Evolutionary conservation across 2,329 filamentous ascomycete genomes (phyloP).

Genomic region (Emergomyces pasteurianus): DNA sequence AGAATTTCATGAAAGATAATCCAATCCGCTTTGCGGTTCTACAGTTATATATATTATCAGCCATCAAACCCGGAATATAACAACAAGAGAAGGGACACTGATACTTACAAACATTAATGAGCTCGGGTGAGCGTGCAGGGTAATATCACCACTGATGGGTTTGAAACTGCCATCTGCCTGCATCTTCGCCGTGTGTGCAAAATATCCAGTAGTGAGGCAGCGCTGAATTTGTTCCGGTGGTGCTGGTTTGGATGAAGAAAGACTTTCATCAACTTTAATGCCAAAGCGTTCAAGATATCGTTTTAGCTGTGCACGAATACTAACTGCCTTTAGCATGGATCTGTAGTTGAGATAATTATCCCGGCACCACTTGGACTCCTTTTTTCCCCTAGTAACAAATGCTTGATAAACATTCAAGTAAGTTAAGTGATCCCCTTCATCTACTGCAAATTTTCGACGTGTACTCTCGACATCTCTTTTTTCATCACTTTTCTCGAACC

Average conservation of each 20-base stretch:
- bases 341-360: conserved; percentile 83
- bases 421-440: conserved; percentile 89
- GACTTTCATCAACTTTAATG: conserved; percentile 54
- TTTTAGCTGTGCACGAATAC: conserved; percentile 73
- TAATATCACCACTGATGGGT: conserved; percentile 67
- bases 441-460: conserved; percentile 71
- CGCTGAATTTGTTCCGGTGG: conserved; percentile 62
- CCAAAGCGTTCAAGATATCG: conserved; percentile 79
- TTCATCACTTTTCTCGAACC: conserved; percentile 61
- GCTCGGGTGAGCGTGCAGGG: conserved; percentile 78
- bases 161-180: conserved; percentile 82
- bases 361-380: conserved; percentile 75
- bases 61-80: neutral
- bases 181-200: conserved; percentile 88
- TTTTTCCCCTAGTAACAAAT: conserved; percentile 71
- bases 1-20: conserved; percentile 90
- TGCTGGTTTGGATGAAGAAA: conserved; percentile 18
- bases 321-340: conserved; percentile 67
- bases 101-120: conserved; percentile 69
- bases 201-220: conserved; percentile 82
- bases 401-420: conserved; percentile 87
- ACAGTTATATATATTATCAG: neutral
- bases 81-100: neutral
- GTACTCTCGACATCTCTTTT: conserved; percentile 63
- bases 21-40: conserved; percentile 90